Conservation (phyloP, 2,329 filamentous ascomycete genomes). For the Plectosphaerella plurivora region DNA sequence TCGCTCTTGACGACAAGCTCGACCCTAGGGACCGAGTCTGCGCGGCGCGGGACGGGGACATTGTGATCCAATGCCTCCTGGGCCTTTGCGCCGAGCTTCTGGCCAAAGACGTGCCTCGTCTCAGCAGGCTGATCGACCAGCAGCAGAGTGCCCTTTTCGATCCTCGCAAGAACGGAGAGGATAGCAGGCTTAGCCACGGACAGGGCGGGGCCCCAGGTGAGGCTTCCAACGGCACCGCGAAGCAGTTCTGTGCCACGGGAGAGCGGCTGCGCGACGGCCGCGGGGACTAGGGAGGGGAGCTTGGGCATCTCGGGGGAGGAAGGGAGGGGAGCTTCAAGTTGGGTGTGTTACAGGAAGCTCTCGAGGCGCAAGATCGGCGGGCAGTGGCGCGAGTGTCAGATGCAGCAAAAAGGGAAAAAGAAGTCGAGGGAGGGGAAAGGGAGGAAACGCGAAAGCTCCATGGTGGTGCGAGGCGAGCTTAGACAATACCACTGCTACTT, state of each 20-base stretch:
- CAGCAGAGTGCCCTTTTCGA: constrained; percentile 42
- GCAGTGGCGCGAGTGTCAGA: not conserved
- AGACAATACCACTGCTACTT: too few relatives aligned
- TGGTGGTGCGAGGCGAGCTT: too few relatives aligned
- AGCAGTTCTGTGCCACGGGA: constrained; percentile 33
- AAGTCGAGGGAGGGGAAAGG: not conserved
- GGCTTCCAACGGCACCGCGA: constrained; percentile 35
- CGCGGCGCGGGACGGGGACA: constrained; percentile 21
- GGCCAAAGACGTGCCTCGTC: constrained; percentile 37
- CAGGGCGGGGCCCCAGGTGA: constrained; percentile 43
- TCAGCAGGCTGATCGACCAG: constrained; percentile 41
- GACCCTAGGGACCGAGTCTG: constrained; percentile 33
- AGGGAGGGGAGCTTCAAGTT: not conserved
- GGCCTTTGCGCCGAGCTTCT: constrained; percentile 34
- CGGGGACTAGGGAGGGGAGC: constrained; percentile 28
- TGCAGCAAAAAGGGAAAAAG: not conserved
- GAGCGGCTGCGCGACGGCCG: constrained; percentile 31
- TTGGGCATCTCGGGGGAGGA: constrained; percentile 8
- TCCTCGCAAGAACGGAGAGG: constrained; percentile 38
- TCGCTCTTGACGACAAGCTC: constrained; percentile 60
- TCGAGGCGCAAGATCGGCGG: not conserved
- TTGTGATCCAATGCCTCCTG: constrained; percentile 30
- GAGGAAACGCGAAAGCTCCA: too few relatives aligned
- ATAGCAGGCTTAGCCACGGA: constrained; percentile 41
- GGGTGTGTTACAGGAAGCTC: not conserved